Percentiles rank a stretch among this genome's conserved stretches.
These are phyloP conservation scores for Amanita muscaria DNA, from an alignment of 768 basidiomycete genomes.

Conservation along the genomic window DNA sequence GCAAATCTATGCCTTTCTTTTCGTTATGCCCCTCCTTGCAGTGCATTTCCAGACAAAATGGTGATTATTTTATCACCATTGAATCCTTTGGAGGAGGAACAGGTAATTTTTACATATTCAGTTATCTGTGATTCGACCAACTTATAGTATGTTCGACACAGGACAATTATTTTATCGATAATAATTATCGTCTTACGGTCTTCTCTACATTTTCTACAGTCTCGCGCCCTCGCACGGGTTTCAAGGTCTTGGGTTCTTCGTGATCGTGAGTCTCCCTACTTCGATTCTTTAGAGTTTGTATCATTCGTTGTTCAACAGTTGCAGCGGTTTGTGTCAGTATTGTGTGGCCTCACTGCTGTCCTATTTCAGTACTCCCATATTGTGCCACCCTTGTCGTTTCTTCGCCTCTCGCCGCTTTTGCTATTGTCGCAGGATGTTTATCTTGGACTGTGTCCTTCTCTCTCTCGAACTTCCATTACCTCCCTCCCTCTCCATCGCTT, in stretches of 20 bases:
- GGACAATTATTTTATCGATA: constrained; percentile 54
- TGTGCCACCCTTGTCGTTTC: constrained; percentile 49
- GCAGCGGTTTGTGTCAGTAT: constrained; percentile 63
- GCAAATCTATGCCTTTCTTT: too few relatives aligned
- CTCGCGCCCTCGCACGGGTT: constrained; percentile 60
- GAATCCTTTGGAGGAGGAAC: too few relatives aligned
- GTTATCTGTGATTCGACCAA: constrained; percentile 75
- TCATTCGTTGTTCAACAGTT: not conserved
- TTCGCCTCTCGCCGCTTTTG: constrained; percentile 68
- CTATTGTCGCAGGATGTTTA: constrained; percentile 61
- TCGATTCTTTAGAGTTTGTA: too few relatives aligned
- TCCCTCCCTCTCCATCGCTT: constrained; percentile 55
- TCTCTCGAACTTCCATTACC: constrained; percentile 52
- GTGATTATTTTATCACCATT: too few relatives aligned
- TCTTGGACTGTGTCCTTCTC: constrained; percentile 66
- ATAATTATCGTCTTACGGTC: constrained; percentile 58
- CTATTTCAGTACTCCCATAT: constrained; percentile 68
- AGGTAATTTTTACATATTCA: too few relatives aligned
- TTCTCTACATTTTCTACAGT: constrained; percentile 42
- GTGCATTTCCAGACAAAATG: too few relatives aligned
- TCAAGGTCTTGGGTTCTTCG: constrained; percentile 58
- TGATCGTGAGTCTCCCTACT: constrained; percentile 22
- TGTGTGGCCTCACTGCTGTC: constrained; percentile 61
- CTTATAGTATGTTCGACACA: constrained; percentile 65
- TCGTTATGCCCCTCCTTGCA: too few relatives aligned